Percentiles rank a stretch among this genome's conserved stretches.
phyloP scores from a whole-genome alignment of 352 stramenopile genomes.

The Pythium rhizo-oryzae region DNA sequence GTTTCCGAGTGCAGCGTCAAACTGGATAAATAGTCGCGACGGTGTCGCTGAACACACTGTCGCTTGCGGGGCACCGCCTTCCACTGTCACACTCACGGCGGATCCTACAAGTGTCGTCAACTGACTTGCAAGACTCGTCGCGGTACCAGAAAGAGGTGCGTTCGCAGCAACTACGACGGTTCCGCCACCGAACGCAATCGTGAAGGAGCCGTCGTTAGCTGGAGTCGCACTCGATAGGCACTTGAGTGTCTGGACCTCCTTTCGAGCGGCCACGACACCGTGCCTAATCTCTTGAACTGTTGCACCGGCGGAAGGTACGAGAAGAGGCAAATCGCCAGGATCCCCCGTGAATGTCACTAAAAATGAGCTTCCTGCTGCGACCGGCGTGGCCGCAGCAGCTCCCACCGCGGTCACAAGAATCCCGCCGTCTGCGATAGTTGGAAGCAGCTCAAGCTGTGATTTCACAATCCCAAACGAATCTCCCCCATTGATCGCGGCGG shows the following conservation, averaged over 20 bases:
- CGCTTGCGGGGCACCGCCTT: slow-evolving; percentile 37
- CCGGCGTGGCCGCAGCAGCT: slow-evolving; percentile 31
- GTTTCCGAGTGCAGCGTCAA: slow-evolving; percentile 63
- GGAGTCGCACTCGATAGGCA: slow-evolving; percentile 50
- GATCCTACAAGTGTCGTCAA: slow-evolving; percentile 40
- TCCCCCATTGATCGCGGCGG: slow-evolving; percentile 34
- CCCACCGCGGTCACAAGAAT: slow-evolving; percentile 68
- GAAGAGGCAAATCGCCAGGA: slow-evolving; percentile 49
- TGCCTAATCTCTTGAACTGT: slow-evolving; percentile 39
- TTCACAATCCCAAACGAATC: slow-evolving; percentile 52
- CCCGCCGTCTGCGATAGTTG: slow-evolving; percentile 78
- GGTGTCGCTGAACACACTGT: slow-evolving; percentile 51
- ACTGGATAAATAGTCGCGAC: slow-evolving; percentile 79
- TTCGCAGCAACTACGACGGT: slow-evolving; percentile 43
- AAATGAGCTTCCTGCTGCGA: slow-evolving; percentile 43
- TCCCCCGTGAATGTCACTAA: slow-evolving; percentile 73
- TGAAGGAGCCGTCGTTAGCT: slow-evolving; percentile 49
- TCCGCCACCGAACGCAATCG: slow-evolving; percentile 49
- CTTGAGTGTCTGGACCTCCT: slow-evolving; percentile 84
- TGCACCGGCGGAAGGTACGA: slow-evolving; percentile 29
- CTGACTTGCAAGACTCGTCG: slow-evolving; percentile 35
- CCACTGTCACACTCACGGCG: slow-evolving; percentile 41
- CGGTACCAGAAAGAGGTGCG: slow-evolving; percentile 40
- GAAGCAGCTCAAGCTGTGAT: slow-evolving; percentile 71
- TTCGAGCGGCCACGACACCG: slow-evolving; percentile 48